These are phyloP conservation scores for Kalmanozyma brasiliensis DNA, from an alignment of 1,284 basidiomycete genomes.

Conservation along the genomic window DNA sequence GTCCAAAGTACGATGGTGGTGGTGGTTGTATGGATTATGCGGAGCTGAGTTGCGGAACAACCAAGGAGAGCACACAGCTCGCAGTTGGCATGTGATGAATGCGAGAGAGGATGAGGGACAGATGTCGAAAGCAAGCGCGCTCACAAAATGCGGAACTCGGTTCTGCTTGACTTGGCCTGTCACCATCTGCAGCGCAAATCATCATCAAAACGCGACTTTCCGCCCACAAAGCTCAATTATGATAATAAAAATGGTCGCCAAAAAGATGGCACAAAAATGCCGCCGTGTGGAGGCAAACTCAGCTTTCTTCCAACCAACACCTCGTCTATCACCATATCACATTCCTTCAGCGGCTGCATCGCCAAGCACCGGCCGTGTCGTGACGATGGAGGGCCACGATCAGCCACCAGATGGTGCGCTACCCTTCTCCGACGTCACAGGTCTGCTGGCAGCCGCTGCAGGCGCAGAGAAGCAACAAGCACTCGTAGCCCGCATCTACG, in stretches of 20 bases:
- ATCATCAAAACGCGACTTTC: not conserved
- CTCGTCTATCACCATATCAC: not conserved
- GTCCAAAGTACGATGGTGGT: not conserved
- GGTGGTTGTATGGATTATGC: not conserved
- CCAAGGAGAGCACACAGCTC: too few species aligned
- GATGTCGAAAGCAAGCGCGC: slow-evolving; percentile 8
- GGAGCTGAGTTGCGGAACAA: not conserved
- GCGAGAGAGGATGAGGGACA: not conserved
- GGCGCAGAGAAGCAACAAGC: slow-evolving; percentile 44
- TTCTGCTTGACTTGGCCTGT: not conserved
- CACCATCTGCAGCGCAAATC: not conserved
- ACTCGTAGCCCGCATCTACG: slow-evolving; percentile 33
- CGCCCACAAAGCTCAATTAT: not conserved
- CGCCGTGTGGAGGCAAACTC: slow-evolving; percentile 26
- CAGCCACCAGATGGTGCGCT: slow-evolving; percentile 29
- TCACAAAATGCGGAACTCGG: slow-evolving; percentile 29
- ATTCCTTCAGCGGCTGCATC: too few species aligned
- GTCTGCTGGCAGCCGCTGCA: slow-evolving; percentile 30
- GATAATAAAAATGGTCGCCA: not conserved
- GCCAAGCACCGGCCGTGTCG: not conserved
- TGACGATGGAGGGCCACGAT: not conserved
- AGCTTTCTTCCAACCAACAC: slow-evolving; percentile 20
- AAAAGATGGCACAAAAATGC: slow-evolving; percentile 11
- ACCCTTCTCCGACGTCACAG: slow-evolving; percentile 40
- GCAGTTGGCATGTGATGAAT: too few species aligned